phyloP scores from a whole-genome alignment of 768 basidiomycete genomes.

The Filobasidium floriforme region DNA sequence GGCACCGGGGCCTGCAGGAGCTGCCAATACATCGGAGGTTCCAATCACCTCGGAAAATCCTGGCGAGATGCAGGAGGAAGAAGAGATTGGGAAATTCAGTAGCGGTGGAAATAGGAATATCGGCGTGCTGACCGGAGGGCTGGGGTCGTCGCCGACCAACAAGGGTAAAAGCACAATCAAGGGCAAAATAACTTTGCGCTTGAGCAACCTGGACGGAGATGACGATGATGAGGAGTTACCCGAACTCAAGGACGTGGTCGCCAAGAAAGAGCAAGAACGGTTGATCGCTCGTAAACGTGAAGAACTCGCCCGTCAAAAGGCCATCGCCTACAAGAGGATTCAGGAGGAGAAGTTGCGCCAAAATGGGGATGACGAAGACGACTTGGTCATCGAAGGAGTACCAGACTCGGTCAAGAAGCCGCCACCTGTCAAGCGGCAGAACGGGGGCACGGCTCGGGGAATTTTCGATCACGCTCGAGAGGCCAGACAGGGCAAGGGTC shows the following conservation, averaged over 20 bases:
- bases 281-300: not conserved
- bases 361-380: not conserved
- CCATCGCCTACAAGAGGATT: not conserved
- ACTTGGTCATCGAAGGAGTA: not conserved
- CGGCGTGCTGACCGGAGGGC: not conserved
- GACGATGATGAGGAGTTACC: constrained; percentile 2
- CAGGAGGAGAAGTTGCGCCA: not conserved
- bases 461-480: constrained; percentile 3
- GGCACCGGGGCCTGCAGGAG: no score
- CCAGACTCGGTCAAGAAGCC: not conserved
- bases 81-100: constrained; percentile 6
- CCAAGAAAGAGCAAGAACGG: not conserved
- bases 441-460: not conserved
- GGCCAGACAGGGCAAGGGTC: not conserved
- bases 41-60: not conserved
- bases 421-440: not conserved
- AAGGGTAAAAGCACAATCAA: not conserved
- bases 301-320: not conserved
- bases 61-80: not conserved
- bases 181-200: not conserved
- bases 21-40: no score
- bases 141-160: not conserved
- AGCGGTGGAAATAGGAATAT: not conserved
- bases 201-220: not conserved
- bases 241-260: not conserved